A percentile compares a stretch with the other conserved stretches of the same genome.
phyloP scores from a whole-genome alignment of 1,284 basidiomycete genomes.

The Rhodotorula sp. region DNA sequence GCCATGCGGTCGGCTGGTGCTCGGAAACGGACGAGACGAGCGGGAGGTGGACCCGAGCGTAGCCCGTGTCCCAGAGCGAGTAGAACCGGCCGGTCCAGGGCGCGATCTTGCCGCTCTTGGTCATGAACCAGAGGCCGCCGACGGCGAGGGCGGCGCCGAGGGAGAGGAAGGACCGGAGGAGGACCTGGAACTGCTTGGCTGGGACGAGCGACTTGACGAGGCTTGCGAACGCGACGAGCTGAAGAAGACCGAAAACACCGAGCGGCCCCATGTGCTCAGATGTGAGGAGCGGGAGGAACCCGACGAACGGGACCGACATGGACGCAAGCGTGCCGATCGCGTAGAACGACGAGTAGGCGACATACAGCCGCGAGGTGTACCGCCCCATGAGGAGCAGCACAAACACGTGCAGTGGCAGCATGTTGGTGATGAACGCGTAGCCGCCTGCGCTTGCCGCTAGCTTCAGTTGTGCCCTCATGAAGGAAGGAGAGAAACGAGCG shows the following conservation, averaged over 20 bases:
- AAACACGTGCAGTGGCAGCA: constrained; percentile 95
- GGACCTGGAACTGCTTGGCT: constrained; percentile 86
- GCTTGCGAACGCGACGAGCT: constrained; percentile 92
- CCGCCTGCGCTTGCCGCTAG: constrained; percentile 62
- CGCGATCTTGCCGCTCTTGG: constrained; percentile 93
- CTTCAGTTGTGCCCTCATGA: neutral
- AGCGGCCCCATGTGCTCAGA: constrained; percentile 99
- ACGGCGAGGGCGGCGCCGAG: constrained; percentile 62
- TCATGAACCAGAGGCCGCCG: constrained; percentile 58
- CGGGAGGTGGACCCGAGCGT: constrained; percentile 59
- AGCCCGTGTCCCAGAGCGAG: constrained; percentile 98
- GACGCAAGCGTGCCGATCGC: constrained; percentile 93
- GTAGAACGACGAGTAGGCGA: constrained; percentile 97
- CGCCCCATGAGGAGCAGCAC: constrained; percentile 96
- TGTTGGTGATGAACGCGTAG: constrained; percentile 99
- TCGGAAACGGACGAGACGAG: constrained; percentile 99
- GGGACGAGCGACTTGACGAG: constrained; percentile 86
- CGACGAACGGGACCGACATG: constrained; percentile 99
- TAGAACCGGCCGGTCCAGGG: constrained; percentile 99
- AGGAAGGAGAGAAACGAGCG: constrained; percentile 37
- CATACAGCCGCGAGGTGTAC: constrained; percentile 87
- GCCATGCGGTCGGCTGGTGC: constrained; percentile 99
- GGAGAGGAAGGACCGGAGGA: constrained; percentile 71
- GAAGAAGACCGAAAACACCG: constrained; percentile 95
- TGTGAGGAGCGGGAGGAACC: constrained; percentile 96